Evolutionary conservation across 148 eudicot genomes (phyloP).

Genomic region (Camellia sinensis): DNA sequence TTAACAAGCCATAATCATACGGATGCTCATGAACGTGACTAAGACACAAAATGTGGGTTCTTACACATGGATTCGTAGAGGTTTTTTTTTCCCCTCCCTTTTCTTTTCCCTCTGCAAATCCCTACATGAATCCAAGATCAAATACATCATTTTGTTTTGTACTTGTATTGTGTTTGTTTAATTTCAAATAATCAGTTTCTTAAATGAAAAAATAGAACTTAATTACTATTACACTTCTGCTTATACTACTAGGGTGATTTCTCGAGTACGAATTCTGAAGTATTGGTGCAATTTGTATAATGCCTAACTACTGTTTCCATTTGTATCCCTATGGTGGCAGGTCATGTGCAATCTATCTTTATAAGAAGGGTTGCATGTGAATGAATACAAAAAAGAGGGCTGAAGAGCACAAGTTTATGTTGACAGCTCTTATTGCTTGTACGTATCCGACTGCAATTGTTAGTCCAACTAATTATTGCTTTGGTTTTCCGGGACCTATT

Average conservation of each 20-base stretch:
- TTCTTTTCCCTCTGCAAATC: too few relatives aligned
- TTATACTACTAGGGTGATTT: not conserved
- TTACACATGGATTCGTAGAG: too few relatives aligned
- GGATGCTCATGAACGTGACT: too few relatives aligned
- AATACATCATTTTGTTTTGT: not conserved
- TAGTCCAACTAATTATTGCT: not conserved
- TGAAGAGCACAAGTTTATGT: not conserved
- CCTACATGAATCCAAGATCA: too few relatives aligned
- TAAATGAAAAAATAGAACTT: not conserved
- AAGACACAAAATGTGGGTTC: too few relatives aligned
- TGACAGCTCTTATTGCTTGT: not conserved
- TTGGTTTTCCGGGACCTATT: not conserved
- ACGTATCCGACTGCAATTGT: not conserved
- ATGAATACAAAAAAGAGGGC: not conserved
- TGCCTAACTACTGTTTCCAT: not conserved
- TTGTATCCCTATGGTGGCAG: constrained; percentile 2
- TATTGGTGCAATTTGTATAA: not conserved
- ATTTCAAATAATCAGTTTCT: not conserved
- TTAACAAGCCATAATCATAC: too few relatives aligned
- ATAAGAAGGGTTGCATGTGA: not conserved
- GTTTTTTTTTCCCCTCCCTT: too few relatives aligned
- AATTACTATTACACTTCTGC: not conserved
- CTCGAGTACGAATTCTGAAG: not conserved
- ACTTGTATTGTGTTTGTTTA: not conserved
- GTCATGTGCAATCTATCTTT: not conserved